Conservation (phyloP, 2,329 filamentous ascomycete species). For the Elsinoe australis region DNA sequence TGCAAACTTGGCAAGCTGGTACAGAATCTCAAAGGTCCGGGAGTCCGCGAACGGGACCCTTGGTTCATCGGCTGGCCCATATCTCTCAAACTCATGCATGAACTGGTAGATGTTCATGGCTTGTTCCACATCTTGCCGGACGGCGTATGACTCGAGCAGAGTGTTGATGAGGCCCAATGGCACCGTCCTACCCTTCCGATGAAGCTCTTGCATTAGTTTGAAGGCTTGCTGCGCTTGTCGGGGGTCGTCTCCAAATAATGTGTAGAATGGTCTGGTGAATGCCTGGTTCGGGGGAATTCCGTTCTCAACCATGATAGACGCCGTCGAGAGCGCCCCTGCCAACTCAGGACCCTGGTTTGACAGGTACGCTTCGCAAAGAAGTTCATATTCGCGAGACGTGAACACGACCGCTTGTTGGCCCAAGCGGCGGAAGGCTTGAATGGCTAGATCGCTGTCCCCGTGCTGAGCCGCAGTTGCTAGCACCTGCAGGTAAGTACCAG, state of each 20-base stretch:
- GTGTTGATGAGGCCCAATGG: constrained; percentile 46
- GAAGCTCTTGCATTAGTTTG: constrained; percentile 49
- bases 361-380: constrained; percentile 64
- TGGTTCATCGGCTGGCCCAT: constrained; percentile 17
- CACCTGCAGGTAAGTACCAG: constrained; percentile 59
- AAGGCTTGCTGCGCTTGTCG: constrained; percentile 47
- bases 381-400: constrained; percentile 66
- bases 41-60: constrained; percentile 32
- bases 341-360: constrained; percentile 48
- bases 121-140: constrained; percentile 31
- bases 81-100: constrained; percentile 40
- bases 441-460: constrained; percentile 61
- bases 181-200: constrained; percentile 41
- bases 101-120: constrained; percentile 56
- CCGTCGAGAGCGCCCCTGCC: constrained; percentile 56
- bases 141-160: constrained; percentile 44
- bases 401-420: constrained; percentile 52
- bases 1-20: neutral
- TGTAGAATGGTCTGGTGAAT: constrained; percentile 57
- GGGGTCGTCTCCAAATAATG: constrained; percentile 44
- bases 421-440: constrained; percentile 61
- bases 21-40: constrained; percentile 54
- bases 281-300: constrained; percentile 50
- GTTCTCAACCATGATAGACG: constrained; percentile 65
- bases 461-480: constrained; percentile 63